These are phyloP conservation scores for Casuarina cunninghamiana DNA, from an alignment of 306 rosid genomes.

Conservation along the genomic window DNA sequence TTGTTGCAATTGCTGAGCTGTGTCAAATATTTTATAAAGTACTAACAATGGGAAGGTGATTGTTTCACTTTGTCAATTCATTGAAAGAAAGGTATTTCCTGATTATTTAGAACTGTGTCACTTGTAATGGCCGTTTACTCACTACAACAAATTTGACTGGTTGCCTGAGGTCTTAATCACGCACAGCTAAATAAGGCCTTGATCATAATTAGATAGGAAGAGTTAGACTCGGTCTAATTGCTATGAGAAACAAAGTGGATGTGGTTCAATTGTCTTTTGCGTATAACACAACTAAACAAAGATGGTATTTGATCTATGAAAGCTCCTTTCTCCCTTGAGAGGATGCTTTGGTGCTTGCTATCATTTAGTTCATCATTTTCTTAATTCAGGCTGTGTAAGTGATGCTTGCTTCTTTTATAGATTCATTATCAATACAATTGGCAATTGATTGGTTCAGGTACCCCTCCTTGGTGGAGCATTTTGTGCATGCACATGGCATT, in stretches of 20 bases:
- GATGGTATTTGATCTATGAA: neutral
- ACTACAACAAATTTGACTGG: neutral
- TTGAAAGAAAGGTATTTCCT: neutral
- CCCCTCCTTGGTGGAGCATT: constrained; percentile 93
- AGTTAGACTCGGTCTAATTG: neutral
- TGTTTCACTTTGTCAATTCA: neutral
- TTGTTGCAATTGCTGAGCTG: neutral
- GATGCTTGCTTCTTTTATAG: neutral
- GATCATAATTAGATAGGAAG: neutral
- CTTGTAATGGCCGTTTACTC: no score
- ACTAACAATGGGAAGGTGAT: neutral
- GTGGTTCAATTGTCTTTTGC: neutral
- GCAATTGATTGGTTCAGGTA: constrained; percentile 53
- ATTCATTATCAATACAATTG: neutral
- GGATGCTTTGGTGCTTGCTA: neutral
- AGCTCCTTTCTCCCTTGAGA: neutral
- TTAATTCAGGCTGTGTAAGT: neutral
- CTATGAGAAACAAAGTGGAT: neutral
- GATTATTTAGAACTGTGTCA: neutral
- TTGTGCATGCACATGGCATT: constrained; percentile 97
- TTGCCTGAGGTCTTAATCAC: neutral
- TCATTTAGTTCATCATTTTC: neutral
- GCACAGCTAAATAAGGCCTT: neutral
- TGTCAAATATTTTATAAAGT: neutral
- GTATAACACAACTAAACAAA: neutral